Conservation (phyloP, 2,329 filamentous ascomycete species). For the Trichoderma afroharzianum region DNA sequence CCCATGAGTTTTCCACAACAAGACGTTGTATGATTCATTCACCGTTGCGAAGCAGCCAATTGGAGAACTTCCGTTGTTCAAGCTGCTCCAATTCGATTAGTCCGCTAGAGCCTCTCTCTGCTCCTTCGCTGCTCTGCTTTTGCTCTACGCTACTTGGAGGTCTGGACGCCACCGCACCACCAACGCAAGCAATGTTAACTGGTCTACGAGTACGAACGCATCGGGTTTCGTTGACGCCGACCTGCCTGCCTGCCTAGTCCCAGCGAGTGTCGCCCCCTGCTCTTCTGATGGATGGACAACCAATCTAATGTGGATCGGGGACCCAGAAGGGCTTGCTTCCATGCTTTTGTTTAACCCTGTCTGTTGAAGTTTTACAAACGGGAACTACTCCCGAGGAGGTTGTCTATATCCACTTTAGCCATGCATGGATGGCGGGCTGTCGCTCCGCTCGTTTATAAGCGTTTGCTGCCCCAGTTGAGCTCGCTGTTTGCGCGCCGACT, state of each 20-base stretch:
- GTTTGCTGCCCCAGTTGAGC: neutral
- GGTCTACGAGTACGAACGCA: slow-evolving; percentile 1
- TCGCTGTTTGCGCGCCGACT: neutral
- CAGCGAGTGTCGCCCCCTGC: slow-evolving; percentile 1
- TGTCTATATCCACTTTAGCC: slow-evolving; percentile 1
- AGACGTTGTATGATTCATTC: neutral
- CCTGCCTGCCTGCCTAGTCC: slow-evolving; percentile 11
- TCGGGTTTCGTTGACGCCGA: slow-evolving; percentile 11
- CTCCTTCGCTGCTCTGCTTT: neutral
- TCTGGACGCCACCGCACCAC: slow-evolving; percentile 6
- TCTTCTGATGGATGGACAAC: neutral
- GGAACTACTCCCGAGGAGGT: slow-evolving; percentile 7
- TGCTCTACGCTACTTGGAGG: neutral
- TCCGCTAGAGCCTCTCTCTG: neutral
- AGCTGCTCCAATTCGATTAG: neutral
- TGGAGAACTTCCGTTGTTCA: neutral
- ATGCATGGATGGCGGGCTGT: slow-evolving; percentile 8
- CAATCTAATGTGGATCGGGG: neutral
- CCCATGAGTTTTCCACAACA: neutral
- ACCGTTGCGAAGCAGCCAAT: neutral
- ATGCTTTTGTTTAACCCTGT: neutral
- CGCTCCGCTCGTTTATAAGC: slow-evolving; percentile 11
- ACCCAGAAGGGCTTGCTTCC: neutral
- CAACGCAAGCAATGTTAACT: neutral
- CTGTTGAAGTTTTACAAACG: slow-evolving; percentile 7